These are phyloP conservation scores for Phytophthora brassicae DNA, from an alignment of 352 stramenopile species.

Conservation along the genomic window DNA sequence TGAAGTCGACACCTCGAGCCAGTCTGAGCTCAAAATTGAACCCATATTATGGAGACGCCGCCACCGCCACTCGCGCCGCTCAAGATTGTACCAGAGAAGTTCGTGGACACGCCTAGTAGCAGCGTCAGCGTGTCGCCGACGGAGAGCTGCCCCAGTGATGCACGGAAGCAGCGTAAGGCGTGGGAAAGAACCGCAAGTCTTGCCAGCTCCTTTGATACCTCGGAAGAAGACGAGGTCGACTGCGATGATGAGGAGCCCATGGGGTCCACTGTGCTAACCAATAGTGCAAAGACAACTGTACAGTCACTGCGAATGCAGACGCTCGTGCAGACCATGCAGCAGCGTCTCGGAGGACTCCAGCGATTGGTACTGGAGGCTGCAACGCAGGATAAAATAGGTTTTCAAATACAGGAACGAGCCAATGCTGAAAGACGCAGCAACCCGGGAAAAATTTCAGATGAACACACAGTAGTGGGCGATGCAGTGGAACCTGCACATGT, in stretches of 20 bases:
- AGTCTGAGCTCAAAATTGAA: conserved; percentile 15
- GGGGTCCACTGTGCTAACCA: background rate
- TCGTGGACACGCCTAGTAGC: conserved; percentile 6
- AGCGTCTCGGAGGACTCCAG: conserved; percentile 22
- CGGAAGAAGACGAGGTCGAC: conserved; percentile 14
- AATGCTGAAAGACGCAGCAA: background rate
- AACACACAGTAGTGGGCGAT: too few species aligned
- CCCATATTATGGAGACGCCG: conserved; percentile 19
- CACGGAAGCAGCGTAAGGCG: conserved; percentile 4
- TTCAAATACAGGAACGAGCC: background rate
- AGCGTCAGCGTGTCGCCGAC: conserved; percentile 8
- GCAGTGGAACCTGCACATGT: too few species aligned
- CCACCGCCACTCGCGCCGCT: conserved; percentile 6
- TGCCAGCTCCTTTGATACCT: conserved; percentile 23
- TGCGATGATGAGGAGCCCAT: background rate
- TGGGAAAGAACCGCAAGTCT: conserved; percentile 17
- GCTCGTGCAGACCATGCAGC: conserved; percentile 28
- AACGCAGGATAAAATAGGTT: background rate
- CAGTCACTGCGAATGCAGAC: conserved; percentile 14
- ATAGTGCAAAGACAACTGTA: background rate
- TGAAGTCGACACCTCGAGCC: conserved; percentile 16
- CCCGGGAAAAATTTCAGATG: too few species aligned
- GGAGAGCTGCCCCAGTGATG: conserved; percentile 16
- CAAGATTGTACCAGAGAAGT: conserved; percentile 20
- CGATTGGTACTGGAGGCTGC: conserved; percentile 16